phyloP scores from a whole-genome alignment of 257 asterid species.

The Mentha longifolia region DNA sequence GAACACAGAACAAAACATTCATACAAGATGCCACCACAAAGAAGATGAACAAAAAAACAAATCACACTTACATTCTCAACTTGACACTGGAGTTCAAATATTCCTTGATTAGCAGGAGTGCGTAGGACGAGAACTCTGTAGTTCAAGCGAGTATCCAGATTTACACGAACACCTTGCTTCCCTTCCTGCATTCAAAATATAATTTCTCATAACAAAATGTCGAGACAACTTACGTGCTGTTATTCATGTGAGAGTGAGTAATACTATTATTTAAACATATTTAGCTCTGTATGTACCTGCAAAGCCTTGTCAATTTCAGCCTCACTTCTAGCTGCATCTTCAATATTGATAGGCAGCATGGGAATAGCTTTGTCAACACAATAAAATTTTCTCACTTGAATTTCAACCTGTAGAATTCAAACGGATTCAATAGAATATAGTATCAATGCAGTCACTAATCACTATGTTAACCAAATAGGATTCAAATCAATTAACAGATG shows the following conservation, averaged over 20 bases:
- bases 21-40: neutral
- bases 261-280: neutral
- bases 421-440: neutral
- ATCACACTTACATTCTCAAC: conserved; percentile 64
- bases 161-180: conserved; percentile 80
- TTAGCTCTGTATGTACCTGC: conserved; percentile 56
- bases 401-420: conserved; percentile 75
- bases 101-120: conserved; percentile 90
- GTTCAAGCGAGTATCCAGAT: conserved; percentile 93
- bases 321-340: conserved; percentile 88
- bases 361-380: conserved; percentile 68
- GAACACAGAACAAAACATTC: neutral
- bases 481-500: neutral
- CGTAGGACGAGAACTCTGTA: conserved; percentile 83
- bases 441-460: neutral
- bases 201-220: neutral
- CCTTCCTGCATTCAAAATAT: conserved; percentile 62
- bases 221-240: neutral
- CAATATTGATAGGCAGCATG: conserved; percentile 64
- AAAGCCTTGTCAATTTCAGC: conserved; percentile 67
- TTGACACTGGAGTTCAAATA: conserved; percentile 72
- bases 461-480: no score
- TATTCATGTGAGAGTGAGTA: no score
- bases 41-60: neutral
- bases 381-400: conserved; percentile 72